These are phyloP conservation scores for Meyerozyma athensensis DNA, from an alignment of 1,139 yeast species.

Conservation along the genomic window DNA sequence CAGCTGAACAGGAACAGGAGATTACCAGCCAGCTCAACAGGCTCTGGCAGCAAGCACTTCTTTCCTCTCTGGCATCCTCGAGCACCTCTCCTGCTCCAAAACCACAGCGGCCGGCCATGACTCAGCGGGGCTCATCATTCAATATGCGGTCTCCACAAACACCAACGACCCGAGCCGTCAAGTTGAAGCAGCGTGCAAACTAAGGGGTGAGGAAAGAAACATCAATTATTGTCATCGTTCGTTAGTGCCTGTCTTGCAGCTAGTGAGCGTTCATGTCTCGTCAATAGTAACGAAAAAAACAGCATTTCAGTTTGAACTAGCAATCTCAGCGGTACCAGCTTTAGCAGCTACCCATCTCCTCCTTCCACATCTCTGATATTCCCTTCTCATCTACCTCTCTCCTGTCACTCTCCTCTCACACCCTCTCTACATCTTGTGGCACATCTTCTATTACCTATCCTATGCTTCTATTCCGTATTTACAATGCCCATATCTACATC, in stretches of 20 bases:
- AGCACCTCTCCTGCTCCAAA: constrained; percentile 9
- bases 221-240: too few species aligned
- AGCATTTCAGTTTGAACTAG: too few species aligned
- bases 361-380: too few species aligned
- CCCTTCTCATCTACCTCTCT: too few species aligned
- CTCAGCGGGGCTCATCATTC: not conserved
- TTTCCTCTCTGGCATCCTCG: constrained; percentile 15
- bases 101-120: constrained; percentile 6
- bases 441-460: not conserved
- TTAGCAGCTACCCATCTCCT: too few species aligned
- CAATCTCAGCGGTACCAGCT: too few species aligned
- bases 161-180: constrained; percentile 38
- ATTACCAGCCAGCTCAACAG: constrained; percentile 22
- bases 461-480: constrained; percentile 1
- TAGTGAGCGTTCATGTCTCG: too few species aligned
- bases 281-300: too few species aligned
- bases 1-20: constrained; percentile 31
- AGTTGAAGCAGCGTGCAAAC: constrained; percentile 13
- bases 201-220: not conserved
- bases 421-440: too few species aligned
- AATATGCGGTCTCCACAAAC: constrained; percentile 21
- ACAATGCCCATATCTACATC: constrained; percentile 13
- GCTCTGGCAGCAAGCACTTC: constrained; percentile 42
- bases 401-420: too few species aligned
- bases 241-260: too few species aligned